Percentiles rank a stretch among this genome's conserved stretches.
Evolutionary conservation across 1,284 basidiomycete genomes (phyloP).

Genomic region (Cystobasidiaceae sp.): DNA sequence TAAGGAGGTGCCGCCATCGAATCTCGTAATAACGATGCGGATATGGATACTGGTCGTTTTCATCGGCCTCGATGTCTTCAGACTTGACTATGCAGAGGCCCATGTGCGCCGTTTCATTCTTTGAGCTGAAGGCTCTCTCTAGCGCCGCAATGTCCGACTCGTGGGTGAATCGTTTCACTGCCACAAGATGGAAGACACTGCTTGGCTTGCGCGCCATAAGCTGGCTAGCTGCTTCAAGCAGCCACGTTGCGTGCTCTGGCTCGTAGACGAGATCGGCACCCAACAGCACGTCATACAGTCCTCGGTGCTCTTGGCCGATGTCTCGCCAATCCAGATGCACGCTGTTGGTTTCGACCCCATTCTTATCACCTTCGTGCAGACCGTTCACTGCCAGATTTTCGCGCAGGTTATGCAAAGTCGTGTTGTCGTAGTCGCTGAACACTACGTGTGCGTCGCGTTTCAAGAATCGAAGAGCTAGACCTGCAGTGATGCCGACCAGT

Average conservation of each 20-base stretch:
- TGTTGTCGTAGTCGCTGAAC: conserved; percentile 10
- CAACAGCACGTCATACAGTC: background rate
- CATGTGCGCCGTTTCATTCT: background rate
- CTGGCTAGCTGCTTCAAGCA: background rate
- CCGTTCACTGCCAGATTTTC: conserved; percentile 3
- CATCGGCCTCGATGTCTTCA: conserved; percentile 1
- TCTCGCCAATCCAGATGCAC: conserved; percentile 5
- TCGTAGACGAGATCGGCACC: conserved; percentile 30
- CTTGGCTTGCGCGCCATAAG: background rate
- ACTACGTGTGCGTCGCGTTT: no score
- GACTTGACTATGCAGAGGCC: background rate
- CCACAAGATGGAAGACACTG: conserved; percentile 16
- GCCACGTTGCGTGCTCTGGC: conserved; percentile 2
- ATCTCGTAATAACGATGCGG: conserved; percentile 20
- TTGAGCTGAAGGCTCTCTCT: background rate
- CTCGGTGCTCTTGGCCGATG: background rate
- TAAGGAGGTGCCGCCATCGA: background rate
- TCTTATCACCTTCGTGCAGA: background rate
- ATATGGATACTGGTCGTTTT: background rate
- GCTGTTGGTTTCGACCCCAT: background rate
- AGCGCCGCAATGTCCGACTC: background rate
- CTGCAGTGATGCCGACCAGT: conserved; percentile 24
- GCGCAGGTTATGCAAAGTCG: conserved; percentile 3
- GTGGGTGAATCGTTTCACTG: conserved; percentile 4
- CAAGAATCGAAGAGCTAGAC: no score